Base-by-base conservation (phyloP, 2,329 filamentous ascomycete genomes). In the Fusarium avenaceum region DNA sequence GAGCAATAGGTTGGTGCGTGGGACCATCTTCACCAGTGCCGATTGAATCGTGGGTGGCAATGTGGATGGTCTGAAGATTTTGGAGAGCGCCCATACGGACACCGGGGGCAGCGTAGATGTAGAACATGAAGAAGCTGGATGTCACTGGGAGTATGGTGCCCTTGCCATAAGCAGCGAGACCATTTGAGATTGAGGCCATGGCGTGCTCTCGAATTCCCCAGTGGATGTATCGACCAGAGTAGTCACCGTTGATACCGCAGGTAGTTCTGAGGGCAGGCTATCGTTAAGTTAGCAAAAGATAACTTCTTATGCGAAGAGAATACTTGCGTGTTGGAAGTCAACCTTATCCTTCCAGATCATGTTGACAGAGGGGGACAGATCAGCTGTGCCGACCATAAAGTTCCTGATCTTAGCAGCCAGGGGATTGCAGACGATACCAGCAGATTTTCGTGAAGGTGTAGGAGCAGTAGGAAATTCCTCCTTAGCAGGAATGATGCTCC, bases 91-190 rank as follows among this genome's bases (percentile, higher is more conserved):
- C 86, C 86, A 89, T 89, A 15, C 87, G 84, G 3, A 89, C 82
- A 8, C 82, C 87, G 0, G 86, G 83, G 1, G 87, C 87, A 11
- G 86, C 86, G 58, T 86, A 85, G 20, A 80, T 75, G 68, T 89
- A 89, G 75, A 89, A 89, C 85, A 89, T 89, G 79, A 89, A 88
- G 77, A 89, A 89, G 6, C 81, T 83, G 0, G 84, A 84, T 1
- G 87, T 89, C 35, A 89, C 77, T 0, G 87, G 87, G 9, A 89
- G 76, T 65, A 89, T 83, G 0, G 86, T 87, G 24, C 81, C 83
- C 35, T 81, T 84, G 59, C 80, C 79, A 61, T 81, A 90, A 2
- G 88, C 88, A 0, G 88, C 87, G 6, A 90, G 76, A 4, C 87
- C 88, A 72, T 87, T 87, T 8, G 83, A 82, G 24, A 87, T 84